phyloP scores from a whole-genome alignment of 176 grass and related monocot species.

The Oryza officinalis region DNA sequence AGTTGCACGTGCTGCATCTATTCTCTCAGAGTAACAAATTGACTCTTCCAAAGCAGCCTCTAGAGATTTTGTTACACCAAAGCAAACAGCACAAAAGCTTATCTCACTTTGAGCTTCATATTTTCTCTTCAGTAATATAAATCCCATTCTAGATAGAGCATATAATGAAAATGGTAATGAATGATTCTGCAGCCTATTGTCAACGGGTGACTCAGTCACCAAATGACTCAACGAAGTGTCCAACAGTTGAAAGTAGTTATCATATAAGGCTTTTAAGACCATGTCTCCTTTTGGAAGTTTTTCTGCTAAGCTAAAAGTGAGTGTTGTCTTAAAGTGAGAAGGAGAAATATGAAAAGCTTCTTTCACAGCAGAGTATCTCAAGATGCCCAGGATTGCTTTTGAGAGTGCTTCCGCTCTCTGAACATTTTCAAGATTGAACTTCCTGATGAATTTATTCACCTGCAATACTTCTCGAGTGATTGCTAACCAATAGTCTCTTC shows the following conservation, averaged over 20 bases:
- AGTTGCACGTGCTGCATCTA: constrained; percentile 71
- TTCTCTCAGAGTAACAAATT: constrained; percentile 69
- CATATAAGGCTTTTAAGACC: constrained; percentile 80
- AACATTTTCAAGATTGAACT: constrained; percentile 73
- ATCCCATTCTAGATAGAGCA: constrained; percentile 70
- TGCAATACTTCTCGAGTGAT: constrained; percentile 81
- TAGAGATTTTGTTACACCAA: constrained; percentile 70
- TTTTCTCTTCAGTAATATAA: constrained; percentile 54
- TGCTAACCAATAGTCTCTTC: constrained; percentile 86
- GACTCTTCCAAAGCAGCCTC: constrained; percentile 83
- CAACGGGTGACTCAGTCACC: constrained; percentile 30
- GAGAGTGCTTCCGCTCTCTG: constrained; percentile 76
- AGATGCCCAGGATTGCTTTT: constrained; percentile 73
- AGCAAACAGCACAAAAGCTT: constrained; percentile 53
- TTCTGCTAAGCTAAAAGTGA: constrained; percentile 89
- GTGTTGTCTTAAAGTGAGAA: constrained; percentile 82
- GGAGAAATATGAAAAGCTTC: constrained; percentile 74
- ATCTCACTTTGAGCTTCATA: constrained; percentile 55
- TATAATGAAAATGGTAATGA: constrained; percentile 75
- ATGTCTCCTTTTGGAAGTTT: constrained; percentile 91
- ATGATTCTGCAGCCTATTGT: constrained; percentile 38
- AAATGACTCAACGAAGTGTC: constrained; percentile 47
- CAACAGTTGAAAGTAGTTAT: constrained; percentile 62
- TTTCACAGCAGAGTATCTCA: constrained; percentile 81
- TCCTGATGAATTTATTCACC: constrained; percentile 79